These are phyloP conservation scores for Yamadazyma songkhlaensis DNA, from an alignment of 1,139 yeast species.

Conservation along the genomic window DNA sequence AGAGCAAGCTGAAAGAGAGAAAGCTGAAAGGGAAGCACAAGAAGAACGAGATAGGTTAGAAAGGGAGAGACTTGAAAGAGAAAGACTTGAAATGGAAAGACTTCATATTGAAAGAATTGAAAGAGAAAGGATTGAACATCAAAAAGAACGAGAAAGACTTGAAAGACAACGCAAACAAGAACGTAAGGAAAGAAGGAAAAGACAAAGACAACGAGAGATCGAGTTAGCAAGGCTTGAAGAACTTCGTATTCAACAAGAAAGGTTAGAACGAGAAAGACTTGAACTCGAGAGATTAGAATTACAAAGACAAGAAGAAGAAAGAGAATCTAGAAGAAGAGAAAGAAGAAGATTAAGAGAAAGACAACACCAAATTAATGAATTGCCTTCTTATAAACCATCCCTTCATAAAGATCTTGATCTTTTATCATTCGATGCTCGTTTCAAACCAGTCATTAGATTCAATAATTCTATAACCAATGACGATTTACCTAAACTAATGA, in stretches of 20 bases:
- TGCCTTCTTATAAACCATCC: constrained; percentile 39
- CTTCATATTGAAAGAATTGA: constrained; percentile 3
- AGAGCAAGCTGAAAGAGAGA: background rate
- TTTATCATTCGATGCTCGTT: constrained; percentile 42
- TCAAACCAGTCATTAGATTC: constrained; percentile 36
- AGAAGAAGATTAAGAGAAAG: background rate
- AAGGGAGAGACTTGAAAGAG: constrained; percentile 6
- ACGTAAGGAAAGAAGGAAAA: constrained; percentile 4
- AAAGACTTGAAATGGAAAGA: constrained; percentile 4
- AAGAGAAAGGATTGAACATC: constrained; percentile 5
- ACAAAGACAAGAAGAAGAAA: constrained; percentile 2
- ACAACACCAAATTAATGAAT: constrained; percentile 17
- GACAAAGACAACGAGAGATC: constrained; percentile 4
- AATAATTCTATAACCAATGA: constrained; percentile 30
- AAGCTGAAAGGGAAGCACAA: background rate
- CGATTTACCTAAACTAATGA: constrained; percentile 25
- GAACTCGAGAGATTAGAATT: constrained; percentile 2
- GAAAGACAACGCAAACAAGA: constrained; percentile 3
- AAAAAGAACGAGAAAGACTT: constrained; percentile 1
- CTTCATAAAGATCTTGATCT: constrained; percentile 37
- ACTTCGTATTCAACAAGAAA: constrained; percentile 6
- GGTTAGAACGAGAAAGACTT: constrained; percentile 3
- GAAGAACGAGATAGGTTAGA: constrained; percentile 2
- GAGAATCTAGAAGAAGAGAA: background rate
- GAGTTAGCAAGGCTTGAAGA: constrained; percentile 3